Evolutionary conservation across 345 rosid species (phyloP).

Genomic region (Orychophragmus violaceus): DNA sequence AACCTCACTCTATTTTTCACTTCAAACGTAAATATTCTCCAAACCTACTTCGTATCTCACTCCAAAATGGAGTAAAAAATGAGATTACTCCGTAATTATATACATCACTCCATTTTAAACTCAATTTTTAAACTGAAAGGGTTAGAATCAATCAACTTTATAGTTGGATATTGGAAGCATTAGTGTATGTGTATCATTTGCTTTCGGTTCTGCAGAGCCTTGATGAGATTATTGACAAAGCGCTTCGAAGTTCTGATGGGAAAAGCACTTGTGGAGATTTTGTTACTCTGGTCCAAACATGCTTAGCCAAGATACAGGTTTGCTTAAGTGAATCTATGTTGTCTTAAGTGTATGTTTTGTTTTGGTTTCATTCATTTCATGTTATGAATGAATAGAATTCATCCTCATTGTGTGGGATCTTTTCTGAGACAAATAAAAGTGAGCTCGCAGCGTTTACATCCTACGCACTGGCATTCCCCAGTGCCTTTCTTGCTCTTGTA

Average conservation of each 20-base stretch:
- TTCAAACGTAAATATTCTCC: too few species aligned
- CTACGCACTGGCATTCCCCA: constrained; percentile 92
- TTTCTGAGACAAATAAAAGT: constrained; percentile 87
- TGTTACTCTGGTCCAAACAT: constrained; percentile 64
- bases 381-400: constrained; percentile 46
- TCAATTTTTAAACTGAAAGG: too few species aligned
- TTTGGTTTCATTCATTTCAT: constrained; percentile 11
- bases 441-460: constrained; percentile 93
- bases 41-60: too few species aligned
- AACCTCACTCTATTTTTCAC: too few species aligned
- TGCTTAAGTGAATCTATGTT: background rate
- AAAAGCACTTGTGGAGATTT: constrained; percentile 74
- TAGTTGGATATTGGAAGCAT: too few species aligned
- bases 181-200: too few species aligned
- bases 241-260: constrained; percentile 57
- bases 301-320: constrained; percentile 82
- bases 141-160: too few species aligned
- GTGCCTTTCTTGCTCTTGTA: constrained; percentile 74
- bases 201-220: constrained; percentile 49
- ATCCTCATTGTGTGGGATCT: constrained; percentile 41
- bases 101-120: too few species aligned
- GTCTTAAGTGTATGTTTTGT: background rate
- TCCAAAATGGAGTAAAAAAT: too few species aligned
- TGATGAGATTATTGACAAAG: constrained; percentile 75
- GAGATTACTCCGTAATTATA: too few species aligned